These are phyloP conservation scores for Pseudocercospora musae DNA, from an alignment of 2,329 filamentous ascomycete genomes.

Conservation along the genomic window DNA sequence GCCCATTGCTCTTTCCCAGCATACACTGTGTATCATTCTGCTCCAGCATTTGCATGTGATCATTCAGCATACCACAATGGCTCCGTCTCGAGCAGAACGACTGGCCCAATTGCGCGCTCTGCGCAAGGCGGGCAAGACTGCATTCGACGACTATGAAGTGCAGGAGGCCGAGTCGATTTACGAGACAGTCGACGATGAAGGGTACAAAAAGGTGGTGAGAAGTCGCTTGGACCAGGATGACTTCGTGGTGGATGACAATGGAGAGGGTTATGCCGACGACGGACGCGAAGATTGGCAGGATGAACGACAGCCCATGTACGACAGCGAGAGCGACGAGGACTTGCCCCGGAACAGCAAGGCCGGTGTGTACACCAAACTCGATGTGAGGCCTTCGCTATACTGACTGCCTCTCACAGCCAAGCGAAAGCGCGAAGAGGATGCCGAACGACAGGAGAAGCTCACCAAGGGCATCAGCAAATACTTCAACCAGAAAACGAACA, in stretches of 20 bases:
- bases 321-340: slow-evolving; percentile 74
- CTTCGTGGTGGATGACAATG: slow-evolving; percentile 98
- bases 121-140: slow-evolving; percentile 85
- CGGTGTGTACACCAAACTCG: slow-evolving; percentile 37
- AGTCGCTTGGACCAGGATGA: slow-evolving; percentile 88
- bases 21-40: background rate
- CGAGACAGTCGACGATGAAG: slow-evolving; percentile 93
- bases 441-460: slow-evolving; percentile 78
- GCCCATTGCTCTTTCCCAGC: background rate
- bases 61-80: slow-evolving; percentile 23
- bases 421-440: slow-evolving; percentile 81
- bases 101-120: slow-evolving; percentile 78
- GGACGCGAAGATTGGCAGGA: slow-evolving; percentile 92
- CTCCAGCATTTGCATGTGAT: background rate
- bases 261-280: slow-evolving; percentile 93
- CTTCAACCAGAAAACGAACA: slow-evolving; percentile 72
- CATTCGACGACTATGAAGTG: slow-evolving; percentile 80
- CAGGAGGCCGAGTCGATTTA: slow-evolving; percentile 82
- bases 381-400: background rate
- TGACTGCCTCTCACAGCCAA: slow-evolving; percentile 58
- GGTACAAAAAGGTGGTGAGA: slow-evolving; percentile 94
- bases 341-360: slow-evolving; percentile 57
- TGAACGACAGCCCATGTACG: slow-evolving; percentile 60
- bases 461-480: slow-evolving; percentile 93
- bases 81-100: slow-evolving; percentile 33